Evolutionary conservation across 352 stramenopile species (phyloP), one percentile per base, ranked within the genome.

Genomic region (Pythium brassicae): DNA sequence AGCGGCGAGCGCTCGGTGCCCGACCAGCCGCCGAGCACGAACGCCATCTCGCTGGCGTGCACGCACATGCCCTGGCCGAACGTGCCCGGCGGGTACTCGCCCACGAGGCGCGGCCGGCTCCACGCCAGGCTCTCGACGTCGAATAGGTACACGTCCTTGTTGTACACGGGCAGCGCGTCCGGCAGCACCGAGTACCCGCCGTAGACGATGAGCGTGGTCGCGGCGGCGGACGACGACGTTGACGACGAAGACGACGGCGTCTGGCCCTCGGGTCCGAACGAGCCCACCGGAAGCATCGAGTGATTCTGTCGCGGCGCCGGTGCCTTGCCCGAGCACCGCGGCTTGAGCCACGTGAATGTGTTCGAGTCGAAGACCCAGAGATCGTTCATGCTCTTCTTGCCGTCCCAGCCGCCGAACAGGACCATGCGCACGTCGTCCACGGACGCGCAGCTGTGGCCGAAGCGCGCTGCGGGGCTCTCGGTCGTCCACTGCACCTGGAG

Each of bases 341-440:
- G 79, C 56, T 87, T 78, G 40, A 71, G 70, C 83, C 82, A 94
- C 57, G 74, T 87, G 71, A 92, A 89, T 29, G 65, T 69, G 50
- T 62, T 63, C 12, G 78, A 80, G 53, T 91, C 78, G 59, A 92
- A 93, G 12, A 57, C 48, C 83, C 83, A 93, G 20, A 90, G 61
- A 43, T 93, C 83, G 49, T 80, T 77, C 72, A 86, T 88, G 49
- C 74, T 87, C 54, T 78, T 77, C 51, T 78, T 74, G 32, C 83
- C 78, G 59, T 93, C 83, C 83, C 83, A 93, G n/a, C 91, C 91
- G 49, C 91, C 91, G 50, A 96, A 94, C 25, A 97, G 46, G 14
- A 95, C 70, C 58, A 97, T 82, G 52, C 88, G 80, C 44, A 70
- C 70, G 25, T 89, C 82, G 52, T 87, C 76, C 6, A 95, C 67